These are phyloP conservation scores for Flaveria brownii DNA, from an alignment of 129 eudicot species.

Conservation along the genomic window DNA sequence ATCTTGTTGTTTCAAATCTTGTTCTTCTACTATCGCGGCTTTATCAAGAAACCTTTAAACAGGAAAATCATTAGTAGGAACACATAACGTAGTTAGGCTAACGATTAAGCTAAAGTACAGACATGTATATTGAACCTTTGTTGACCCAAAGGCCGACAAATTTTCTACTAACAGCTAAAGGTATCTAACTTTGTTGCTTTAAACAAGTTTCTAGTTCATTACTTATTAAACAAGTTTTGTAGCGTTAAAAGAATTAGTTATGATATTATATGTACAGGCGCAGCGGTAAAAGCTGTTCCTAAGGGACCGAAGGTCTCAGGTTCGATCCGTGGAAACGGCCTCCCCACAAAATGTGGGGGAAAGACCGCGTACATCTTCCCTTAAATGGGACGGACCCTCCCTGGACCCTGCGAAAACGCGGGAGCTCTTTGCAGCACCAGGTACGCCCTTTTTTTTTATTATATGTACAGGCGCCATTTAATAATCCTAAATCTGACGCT, in stretches of 20 bases:
- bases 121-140: not conserved
- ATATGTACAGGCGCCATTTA: not conserved
- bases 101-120: not conserved
- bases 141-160: not conserved
- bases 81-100: not conserved
- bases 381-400: no score
- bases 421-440: no score
- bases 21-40: constrained; percentile 58
- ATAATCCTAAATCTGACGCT: no score
- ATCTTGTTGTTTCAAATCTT: constrained; percentile 36
- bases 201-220: not conserved
- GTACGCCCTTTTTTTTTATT: no score
- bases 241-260: not conserved
- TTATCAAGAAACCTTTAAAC: constrained; percentile 65
- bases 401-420: no score
- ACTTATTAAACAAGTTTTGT: not conserved
- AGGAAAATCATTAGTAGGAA: not conserved
- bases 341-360: no score
- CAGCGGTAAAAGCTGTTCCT: no score
- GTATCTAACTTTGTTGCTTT: not conserved
- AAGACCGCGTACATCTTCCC: no score
- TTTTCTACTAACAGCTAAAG: not conserved
- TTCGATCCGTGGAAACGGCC: no score
- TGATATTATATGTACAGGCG: not conserved
- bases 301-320: no score